Percentiles rank a stretch among this genome's conserved stretches.
Evolutionary conservation across 352 stramenopile species (phyloP).

Genomic region (Pythium monospermum): DNA sequence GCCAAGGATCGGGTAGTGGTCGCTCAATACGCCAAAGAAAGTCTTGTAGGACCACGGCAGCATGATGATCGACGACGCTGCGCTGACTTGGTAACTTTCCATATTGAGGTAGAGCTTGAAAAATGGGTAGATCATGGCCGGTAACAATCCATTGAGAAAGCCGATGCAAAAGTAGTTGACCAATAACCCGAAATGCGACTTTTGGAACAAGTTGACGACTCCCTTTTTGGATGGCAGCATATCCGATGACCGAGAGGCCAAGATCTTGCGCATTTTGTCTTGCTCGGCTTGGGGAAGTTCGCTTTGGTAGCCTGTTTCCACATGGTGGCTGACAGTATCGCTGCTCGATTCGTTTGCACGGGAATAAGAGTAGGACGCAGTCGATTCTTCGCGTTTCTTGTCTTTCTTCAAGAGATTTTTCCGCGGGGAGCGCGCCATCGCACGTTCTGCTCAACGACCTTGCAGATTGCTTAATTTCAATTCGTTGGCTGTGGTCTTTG

Average conservation of each 20-base stretch:
- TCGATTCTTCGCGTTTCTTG: too few relatives aligned
- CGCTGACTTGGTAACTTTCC: conserved; percentile 57
- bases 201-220: conserved; percentile 34
- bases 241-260: conserved; percentile 35
- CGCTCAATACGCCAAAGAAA: conserved; percentile 65
- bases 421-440: conserved; percentile 7
- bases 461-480: too few relatives aligned
- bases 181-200: conserved; percentile 43
- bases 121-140: conserved; percentile 62
- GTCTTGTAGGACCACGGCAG: conserved; percentile 77
- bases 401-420: conserved; percentile 19
- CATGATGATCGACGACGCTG: conserved; percentile 47
- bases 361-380: too few relatives aligned
- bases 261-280: conserved; percentile 31
- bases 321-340: conserved; percentile 10
- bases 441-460: too few relatives aligned
- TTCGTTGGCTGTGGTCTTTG: too few relatives aligned
- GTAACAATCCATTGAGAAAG: conserved; percentile 64
- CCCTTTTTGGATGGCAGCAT: conserved; percentile 34
- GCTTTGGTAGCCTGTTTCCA: conserved; percentile 1
- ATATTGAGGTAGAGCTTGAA: conserved; percentile 81
- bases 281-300: conserved; percentile 10
- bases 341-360: not conserved
- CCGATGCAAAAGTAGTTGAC: conserved; percentile 72
- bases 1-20: conserved; percentile 56